These are phyloP conservation scores for Diophrys appendiculata DNA, from an alignment of 73 alveolate genomes.

Conservation along the genomic window DNA sequence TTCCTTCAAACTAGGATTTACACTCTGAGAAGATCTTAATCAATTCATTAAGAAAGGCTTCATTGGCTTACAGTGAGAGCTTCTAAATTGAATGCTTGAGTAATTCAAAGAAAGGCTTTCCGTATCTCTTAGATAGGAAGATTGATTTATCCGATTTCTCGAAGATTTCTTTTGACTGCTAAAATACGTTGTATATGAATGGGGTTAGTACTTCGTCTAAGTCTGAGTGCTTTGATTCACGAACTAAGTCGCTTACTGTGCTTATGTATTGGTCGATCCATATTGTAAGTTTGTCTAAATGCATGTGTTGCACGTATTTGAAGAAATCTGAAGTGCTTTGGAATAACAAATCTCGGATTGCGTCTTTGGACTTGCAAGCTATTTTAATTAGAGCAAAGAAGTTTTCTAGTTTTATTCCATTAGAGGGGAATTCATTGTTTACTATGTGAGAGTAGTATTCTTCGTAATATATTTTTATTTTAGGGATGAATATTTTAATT, in stretches of 20 bases:
- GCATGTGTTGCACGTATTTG: neutral
- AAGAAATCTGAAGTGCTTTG: slow-evolving; percentile 7
- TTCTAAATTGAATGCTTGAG: neutral
- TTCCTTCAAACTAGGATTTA: neutral
- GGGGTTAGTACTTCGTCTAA: slow-evolving; percentile 4
- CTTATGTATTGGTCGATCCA: slow-evolving; percentile 3
- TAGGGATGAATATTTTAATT: neutral
- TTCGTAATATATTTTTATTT: neutral
- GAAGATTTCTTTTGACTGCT: neutral
- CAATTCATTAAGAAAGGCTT: neutral
- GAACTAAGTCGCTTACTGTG: neutral
- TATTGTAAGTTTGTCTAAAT: slow-evolving; percentile 1
- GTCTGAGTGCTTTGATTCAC: neutral
- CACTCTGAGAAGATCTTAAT: neutral
- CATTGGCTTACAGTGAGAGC: neutral
- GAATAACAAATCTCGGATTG: slow-evolving; percentile 4
- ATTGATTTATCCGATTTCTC: neutral
- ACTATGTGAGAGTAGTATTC: neutral
- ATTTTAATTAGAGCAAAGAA: neutral
- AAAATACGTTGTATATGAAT: neutral
- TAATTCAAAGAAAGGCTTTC: slow-evolving; percentile 10
- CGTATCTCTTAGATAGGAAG: neutral
- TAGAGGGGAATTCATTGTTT: neutral
- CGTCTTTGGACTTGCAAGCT: neutral
- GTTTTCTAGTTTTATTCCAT: neutral